phyloP scores from a whole-genome alignment of 2,329 filamentous ascomycete species.

The Triangularia setosa region DNA sequence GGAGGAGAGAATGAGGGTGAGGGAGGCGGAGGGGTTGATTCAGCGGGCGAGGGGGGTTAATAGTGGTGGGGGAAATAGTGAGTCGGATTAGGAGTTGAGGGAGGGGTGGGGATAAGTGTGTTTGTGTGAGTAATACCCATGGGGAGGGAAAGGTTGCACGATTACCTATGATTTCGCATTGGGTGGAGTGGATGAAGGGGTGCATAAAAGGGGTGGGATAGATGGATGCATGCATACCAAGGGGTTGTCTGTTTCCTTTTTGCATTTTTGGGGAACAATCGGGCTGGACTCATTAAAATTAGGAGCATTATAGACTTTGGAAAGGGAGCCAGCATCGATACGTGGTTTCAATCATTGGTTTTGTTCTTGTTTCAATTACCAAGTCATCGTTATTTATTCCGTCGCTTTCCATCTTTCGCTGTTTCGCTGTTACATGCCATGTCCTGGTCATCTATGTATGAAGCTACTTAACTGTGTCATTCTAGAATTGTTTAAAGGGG shows the following conservation, averaged over 20 bases:
- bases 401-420: neutral
- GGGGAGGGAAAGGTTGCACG: neutral
- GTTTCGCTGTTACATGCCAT: neutral
- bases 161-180: neutral
- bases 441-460: neutral
- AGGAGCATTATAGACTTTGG: neutral
- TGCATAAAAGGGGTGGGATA: neutral
- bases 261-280: neutral
- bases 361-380: neutral
- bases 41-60: conserved; percentile 13
- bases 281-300: neutral
- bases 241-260: neutral
- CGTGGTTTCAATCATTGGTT: too few relatives aligned
- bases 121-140: neutral
- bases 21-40: conserved; percentile 26
- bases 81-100: neutral
- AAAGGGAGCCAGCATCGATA: neutral
- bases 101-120: neutral
- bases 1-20: conserved; percentile 29
- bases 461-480: neutral
- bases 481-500: neutral
- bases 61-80: neutral
- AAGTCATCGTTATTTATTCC: neutral
- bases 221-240: neutral
- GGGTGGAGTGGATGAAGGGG: neutral